Conservation (phyloP, 305 asterid genomes). For the Fraxinus latifolia region DNA sequence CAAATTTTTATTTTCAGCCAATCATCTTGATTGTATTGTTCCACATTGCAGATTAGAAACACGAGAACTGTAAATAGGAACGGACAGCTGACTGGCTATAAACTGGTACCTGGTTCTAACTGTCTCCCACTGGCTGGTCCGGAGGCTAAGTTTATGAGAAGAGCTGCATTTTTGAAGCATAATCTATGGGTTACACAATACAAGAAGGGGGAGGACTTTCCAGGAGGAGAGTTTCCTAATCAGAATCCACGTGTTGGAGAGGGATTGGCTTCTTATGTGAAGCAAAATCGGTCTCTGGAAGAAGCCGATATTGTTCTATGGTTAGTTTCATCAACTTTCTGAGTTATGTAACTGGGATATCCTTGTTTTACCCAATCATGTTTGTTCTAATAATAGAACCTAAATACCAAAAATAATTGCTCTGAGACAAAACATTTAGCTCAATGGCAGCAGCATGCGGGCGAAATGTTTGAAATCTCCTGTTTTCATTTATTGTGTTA, state of each 20-base stretch:
- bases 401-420: not conserved
- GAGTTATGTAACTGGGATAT: not conserved
- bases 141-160: slow-evolving; percentile 83
- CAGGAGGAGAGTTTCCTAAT: slow-evolving; percentile 96
- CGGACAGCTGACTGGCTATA: slow-evolving; percentile 89
- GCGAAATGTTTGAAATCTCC: not conserved
- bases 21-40: slow-evolving; percentile 10
- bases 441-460: not conserved
- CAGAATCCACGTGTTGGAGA: slow-evolving; percentile 98
- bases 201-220: slow-evolving; percentile 84
- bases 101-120: slow-evolving; percentile 85
- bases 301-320: slow-evolving; percentile 89
- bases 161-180: slow-evolving; percentile 94
- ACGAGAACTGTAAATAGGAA: slow-evolving; percentile 82
- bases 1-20: not conserved
- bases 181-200: slow-evolving; percentile 90
- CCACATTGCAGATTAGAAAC: slow-evolving; percentile 64
- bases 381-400: not conserved
- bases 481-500: slow-evolving; percentile 6
- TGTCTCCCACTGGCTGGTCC: slow-evolving; percentile 90
- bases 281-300: slow-evolving; percentile 74
- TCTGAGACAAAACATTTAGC: not conserved
- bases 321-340: slow-evolving; percentile 40
- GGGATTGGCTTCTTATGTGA: slow-evolving; percentile 90
- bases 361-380: not conserved